Conservation (phyloP, 305 asterid genomes). For the Lippia alba region DNA sequence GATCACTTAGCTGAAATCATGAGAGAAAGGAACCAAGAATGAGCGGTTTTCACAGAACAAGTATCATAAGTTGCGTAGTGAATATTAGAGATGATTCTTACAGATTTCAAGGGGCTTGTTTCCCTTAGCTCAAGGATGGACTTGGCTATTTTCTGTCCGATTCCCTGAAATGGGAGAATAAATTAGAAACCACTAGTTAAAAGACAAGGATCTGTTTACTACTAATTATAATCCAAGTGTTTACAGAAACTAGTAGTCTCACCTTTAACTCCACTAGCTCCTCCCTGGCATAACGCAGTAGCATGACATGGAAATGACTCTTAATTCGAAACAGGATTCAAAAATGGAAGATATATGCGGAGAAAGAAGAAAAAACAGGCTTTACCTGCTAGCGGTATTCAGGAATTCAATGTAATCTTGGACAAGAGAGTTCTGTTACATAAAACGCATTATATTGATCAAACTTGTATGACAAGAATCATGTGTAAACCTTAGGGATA, state of each 20-base stretch:
- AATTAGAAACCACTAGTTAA: slow-evolving; percentile 8
- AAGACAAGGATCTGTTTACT: background rate
- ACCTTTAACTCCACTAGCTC: slow-evolving; percentile 84
- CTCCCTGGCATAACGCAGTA: slow-evolving; percentile 52
- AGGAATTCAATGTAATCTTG: slow-evolving; percentile 75
- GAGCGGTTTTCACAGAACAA: background rate
- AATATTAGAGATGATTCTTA: slow-evolving; percentile 40
- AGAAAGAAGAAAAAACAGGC: background rate
- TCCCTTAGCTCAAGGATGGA: slow-evolving; percentile 76
- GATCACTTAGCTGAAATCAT: slow-evolving; percentile 66
- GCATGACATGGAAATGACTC: slow-evolving; percentile 19
- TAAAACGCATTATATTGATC: slow-evolving; percentile 25
- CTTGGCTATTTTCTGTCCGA: slow-evolving; percentile 78
- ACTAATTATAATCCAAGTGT: background rate
- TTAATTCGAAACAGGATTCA: slow-evolving; percentile 22
- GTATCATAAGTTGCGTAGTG: too few species aligned
- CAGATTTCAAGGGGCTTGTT: slow-evolving; percentile 78
- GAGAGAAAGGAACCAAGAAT: slow-evolving; percentile 9
- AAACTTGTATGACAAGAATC: background rate
- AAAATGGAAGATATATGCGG: background rate
- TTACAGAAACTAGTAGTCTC: slow-evolving; percentile 20
- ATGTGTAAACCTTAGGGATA: background rate
- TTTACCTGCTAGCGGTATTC: slow-evolving; percentile 77
- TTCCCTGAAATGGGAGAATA: slow-evolving; percentile 58
- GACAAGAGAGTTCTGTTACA: slow-evolving; percentile 64